Conservation (phyloP, 768 basidiomycete species). For the Jaapia argillacea region DNA sequence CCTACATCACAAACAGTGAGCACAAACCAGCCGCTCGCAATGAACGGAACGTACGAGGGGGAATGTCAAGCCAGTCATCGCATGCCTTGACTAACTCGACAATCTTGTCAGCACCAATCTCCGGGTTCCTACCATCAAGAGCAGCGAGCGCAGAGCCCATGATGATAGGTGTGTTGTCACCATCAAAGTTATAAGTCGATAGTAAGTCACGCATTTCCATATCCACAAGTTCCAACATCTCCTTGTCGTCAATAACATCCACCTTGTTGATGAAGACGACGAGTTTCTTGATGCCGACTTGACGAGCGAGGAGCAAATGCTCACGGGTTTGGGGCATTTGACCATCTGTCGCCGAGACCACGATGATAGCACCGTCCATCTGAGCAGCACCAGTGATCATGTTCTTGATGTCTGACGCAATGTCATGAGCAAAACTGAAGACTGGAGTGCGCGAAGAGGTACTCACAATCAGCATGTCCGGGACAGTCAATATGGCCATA, state of each 20-base stretch:
- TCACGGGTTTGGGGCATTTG: constrained; percentile 99
- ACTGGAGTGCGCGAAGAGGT: constrained; percentile 4
- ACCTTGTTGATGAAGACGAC: constrained; percentile 99
- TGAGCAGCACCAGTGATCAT: constrained; percentile 99
- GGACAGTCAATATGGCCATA: constrained; percentile 99
- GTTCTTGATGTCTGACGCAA: constrained; percentile 75
- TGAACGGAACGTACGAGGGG: constrained; percentile 65
- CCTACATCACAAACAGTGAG: constrained; percentile 47
- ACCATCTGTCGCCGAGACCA: constrained; percentile 97
- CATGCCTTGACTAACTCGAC: constrained; percentile 76
- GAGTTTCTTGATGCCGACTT: constrained; percentile 94
- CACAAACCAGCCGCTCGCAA: constrained; percentile 1
- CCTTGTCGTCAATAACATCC: constrained; percentile 90
- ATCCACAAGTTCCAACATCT: constrained; percentile 98
- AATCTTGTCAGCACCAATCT: constrained; percentile 76
- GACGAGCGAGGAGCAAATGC: constrained; percentile 93
- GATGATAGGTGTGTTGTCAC: constrained; percentile 95
- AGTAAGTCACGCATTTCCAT: constrained; percentile 99
- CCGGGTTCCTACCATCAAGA: constrained; percentile 74
- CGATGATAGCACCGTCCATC: constrained; percentile 93
- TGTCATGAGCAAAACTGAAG: constrained; percentile 6
- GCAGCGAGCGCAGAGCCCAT: constrained; percentile 97
- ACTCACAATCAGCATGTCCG: constrained; percentile 87
- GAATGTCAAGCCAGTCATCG: constrained; percentile 92
- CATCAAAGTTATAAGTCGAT: constrained; percentile 87